Base-by-base conservation (phyloP, 768 basidiomycete genomes). In the Coprinopsis strossmayeri region DNA sequence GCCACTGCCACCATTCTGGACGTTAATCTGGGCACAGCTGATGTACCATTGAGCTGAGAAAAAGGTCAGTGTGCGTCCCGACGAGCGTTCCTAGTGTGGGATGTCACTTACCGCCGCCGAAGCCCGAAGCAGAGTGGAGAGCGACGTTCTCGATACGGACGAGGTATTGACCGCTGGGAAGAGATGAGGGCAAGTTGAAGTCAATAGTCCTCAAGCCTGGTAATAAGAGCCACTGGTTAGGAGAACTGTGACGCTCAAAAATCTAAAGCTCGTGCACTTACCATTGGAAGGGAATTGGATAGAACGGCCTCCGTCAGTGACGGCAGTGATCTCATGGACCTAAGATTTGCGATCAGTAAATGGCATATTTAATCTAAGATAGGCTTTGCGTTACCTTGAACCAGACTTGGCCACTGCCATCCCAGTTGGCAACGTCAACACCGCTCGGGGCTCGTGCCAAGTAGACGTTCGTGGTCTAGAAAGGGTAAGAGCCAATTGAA, bases 391-490 rank as follows among this genome's bases (percentile, higher is more conserved):
- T 30, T 61, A 65, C n/a, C 54, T 69, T 69, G 63, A 74, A 73
- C 70, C 72, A 73, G 34, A 70, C 70, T 28, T 48, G 47, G 46
- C 74, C 73, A 45, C 64, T 63, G 20, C 71, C 71, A 38, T 67
- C 70, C 57, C 66, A 72, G 30, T 52, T 54, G 30, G 65, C 55
- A 48, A 69, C 71, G 54, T 71, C 64, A 10, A 55, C 53, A 41
- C 34, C 47, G 2, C 57, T 57, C 20, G 74, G 71, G 3, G 76
- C 75, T 53, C 68, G 71, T 20, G 76, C 76, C 68, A 69, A 67
- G 59, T 70, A 70, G 17, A 71, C 61, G 34, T 71, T 71, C 20
- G 67, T 54, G 37, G 65, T 61, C 65, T 66, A 18, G n/a, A 4
- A 17, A 42, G 10, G 25, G n/a, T 21, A 15, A 13, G 13, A 21